Evolutionary conservation across 176 grass and related monocot genomes (phyloP), one percentile per base, ranked within the genome.

Genomic region (Oryza brachyantha): DNA sequence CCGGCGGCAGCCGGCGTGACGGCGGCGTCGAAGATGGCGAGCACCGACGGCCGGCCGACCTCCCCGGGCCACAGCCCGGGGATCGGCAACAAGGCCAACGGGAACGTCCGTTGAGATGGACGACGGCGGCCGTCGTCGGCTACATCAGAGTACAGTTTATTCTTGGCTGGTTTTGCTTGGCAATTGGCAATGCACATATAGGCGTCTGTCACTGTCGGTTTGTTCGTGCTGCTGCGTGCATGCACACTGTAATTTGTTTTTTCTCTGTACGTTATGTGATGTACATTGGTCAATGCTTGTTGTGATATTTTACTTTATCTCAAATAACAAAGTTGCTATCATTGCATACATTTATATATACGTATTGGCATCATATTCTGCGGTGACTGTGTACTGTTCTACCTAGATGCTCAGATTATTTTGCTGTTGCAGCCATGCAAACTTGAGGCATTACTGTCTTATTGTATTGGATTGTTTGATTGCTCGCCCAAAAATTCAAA

Each of bases 61-160:
- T 7, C 34, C 10, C 96, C 90, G 1, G 96, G 96, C 0, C 88
- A 91, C 57, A 96, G 92, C 58, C 92, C 96, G 0, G 92, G 92
- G 0, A 84, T 93, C 11, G 92, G 96, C 12, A 91, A 99, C 76
- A 90, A 80, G 60, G 77, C 60, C 2, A 73, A 45, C 9, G 63
- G 79, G 32, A 84, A 90, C 87, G 55, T 68, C 57, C 70, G 76
- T 27, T 75, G 64, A 82, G 17, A 52, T 52, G 10, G 9, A 40
- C 46, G 46, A 57, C n/a, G 52, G 45, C 13, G 12, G 41, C 13
- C 31, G 31, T 2, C 31, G 31, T n/a, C 45, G 45, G 50, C 13
- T 45, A 45, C 42, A 13, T 13, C 4, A 43, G 8, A 43, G 41
- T 43, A 43, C 41, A 43, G 41, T 43, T 14, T 43, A 5, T 50